Evolutionary conservation across 108 stramenopile genomes (phyloP).

Genomic region (Nitzschia inconspicua): DNA sequence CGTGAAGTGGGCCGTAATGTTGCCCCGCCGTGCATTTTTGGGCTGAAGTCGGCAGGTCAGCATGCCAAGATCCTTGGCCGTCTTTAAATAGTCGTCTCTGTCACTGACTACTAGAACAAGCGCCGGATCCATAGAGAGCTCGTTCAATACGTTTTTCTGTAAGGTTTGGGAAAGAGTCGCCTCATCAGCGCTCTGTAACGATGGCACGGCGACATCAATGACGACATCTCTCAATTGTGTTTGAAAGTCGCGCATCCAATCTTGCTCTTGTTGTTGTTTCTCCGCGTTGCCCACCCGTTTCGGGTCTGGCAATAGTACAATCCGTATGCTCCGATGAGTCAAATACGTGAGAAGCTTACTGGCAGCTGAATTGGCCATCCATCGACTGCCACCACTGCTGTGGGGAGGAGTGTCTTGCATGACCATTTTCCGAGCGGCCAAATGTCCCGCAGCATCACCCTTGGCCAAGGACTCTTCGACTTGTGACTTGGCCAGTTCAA

Average conservation of each 20-base stretch:
- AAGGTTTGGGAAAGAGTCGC: constrained; percentile 3
- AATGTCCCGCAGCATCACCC: constrained; percentile 74
- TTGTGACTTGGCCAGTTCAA: constrained; percentile 69
- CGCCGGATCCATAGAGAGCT: constrained; percentile 39
- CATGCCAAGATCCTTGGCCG: constrained; percentile 70
- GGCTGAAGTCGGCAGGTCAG: constrained; percentile 63
- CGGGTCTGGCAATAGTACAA: constrained; percentile 66
- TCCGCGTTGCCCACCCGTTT: constrained; percentile 20
- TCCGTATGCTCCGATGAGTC: constrained; percentile 64
- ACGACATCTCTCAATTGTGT: constrained; percentile 56
- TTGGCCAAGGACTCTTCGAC: constrained; percentile 36
- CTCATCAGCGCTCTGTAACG: background rate
- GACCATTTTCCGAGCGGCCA: constrained; percentile 64
- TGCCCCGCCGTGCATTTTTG: constrained; percentile 65
- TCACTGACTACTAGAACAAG: constrained; percentile 62
- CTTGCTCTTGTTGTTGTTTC: constrained; percentile 20
- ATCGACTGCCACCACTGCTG: constrained; percentile 28
- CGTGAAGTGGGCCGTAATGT: constrained; percentile 71
- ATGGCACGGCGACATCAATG: constrained; percentile 27
- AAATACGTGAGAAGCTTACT: constrained; percentile 62
- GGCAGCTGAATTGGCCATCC: constrained; percentile 77
- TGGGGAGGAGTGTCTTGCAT: constrained; percentile 7
- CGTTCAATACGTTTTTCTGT: constrained; percentile 14
- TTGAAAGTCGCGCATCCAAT: constrained; percentile 52
- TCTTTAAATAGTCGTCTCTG: constrained; percentile 70